These are phyloP conservation scores for Nidula microcarpa DNA, from an alignment of 768 basidiomycete genomes.

Conservation along the genomic window DNA sequence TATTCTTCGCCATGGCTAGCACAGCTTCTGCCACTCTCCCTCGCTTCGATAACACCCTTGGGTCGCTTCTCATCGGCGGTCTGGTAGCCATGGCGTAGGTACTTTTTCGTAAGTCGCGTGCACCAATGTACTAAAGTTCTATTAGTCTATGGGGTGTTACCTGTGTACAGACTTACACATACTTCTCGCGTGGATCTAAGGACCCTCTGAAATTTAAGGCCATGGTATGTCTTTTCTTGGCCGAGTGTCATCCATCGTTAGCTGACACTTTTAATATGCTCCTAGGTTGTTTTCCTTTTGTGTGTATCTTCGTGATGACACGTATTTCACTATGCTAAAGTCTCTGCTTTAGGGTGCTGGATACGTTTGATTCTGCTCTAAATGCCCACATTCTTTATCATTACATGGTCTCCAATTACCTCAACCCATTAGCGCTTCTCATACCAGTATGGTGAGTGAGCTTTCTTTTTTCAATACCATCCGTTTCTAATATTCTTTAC, in stretches of 20 bases:
- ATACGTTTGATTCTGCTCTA: slow-evolving; percentile 53
- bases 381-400: slow-evolving; percentile 54
- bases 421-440: slow-evolving; percentile 39
- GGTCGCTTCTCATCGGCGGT: slow-evolving; percentile 51
- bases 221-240: slow-evolving; percentile 22
- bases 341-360: slow-evolving; percentile 35
- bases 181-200: slow-evolving; percentile 33
- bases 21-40: slow-evolving; percentile 8
- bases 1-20: neutral
- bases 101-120: neutral
- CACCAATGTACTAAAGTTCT: neutral
- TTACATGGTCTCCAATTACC: slow-evolving; percentile 55
- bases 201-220: slow-evolving; percentile 31
- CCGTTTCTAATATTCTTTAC: neutral
- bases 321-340: slow-evolving; percentile 6
- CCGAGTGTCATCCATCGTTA: neutral
- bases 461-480: neutral
- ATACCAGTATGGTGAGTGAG: slow-evolving; percentile 46
- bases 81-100: slow-evolving; percentile 51
- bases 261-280: neutral
- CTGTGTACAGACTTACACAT: slow-evolving; percentile 50
- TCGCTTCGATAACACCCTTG: slow-evolving; percentile 47
- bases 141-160: slow-evolving; percentile 58
- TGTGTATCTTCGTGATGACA: slow-evolving; percentile 11
- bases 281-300: slow-evolving; percentile 31